Percentiles rank a stretch among this genome's conserved stretches.
phyloP scores from a whole-genome alignment of 768 basidiomycete genomes.

The Royoungia palumana region DNA sequence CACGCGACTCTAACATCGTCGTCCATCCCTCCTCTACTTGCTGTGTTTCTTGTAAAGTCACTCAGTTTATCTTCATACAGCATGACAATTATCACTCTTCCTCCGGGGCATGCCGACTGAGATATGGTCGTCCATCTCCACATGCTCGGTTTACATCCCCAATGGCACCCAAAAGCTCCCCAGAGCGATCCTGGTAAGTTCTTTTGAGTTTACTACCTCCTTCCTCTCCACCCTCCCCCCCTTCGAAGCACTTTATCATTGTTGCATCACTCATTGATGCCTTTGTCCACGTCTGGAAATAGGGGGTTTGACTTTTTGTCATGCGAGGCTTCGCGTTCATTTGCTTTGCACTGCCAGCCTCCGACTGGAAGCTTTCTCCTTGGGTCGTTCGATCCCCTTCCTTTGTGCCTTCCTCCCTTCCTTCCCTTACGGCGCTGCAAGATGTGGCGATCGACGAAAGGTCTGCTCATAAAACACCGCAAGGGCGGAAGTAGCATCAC shows the following conservation, averaged over 20 bases:
- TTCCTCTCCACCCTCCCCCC: no score
- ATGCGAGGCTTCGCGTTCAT: not conserved
- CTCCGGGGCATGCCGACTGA: slow-evolving; percentile 2
- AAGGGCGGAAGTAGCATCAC: no score
- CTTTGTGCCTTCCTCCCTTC: not conserved
- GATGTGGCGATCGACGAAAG: slow-evolving; percentile 47
- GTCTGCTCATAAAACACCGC: no score
- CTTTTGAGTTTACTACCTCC: not conserved
- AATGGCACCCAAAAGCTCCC: slow-evolving; percentile 27
- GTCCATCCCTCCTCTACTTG: not conserved
- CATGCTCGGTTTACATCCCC: no score
- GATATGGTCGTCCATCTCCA: slow-evolving; percentile 18
- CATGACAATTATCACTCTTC: slow-evolving; percentile 10
- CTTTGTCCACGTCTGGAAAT: not conserved
- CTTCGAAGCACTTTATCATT: no score
- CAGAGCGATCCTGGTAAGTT: slow-evolving; percentile 26
- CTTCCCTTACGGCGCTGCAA: slow-evolving; percentile 45
- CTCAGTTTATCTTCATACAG: slow-evolving; percentile 5
- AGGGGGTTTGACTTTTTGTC: not conserved
- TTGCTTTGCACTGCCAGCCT: slow-evolving; percentile 11
- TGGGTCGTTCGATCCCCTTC: not conserved
- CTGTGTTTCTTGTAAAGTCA: not conserved
- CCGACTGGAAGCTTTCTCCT: not conserved
- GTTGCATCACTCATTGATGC: no score
- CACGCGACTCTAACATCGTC: no score